A percentile compares a stretch with the other conserved stretches of the same genome.
Evolutionary conservation across 2,329 filamentous ascomycete genomes (phyloP).

Genomic region (Penicillium crustosum): DNA sequence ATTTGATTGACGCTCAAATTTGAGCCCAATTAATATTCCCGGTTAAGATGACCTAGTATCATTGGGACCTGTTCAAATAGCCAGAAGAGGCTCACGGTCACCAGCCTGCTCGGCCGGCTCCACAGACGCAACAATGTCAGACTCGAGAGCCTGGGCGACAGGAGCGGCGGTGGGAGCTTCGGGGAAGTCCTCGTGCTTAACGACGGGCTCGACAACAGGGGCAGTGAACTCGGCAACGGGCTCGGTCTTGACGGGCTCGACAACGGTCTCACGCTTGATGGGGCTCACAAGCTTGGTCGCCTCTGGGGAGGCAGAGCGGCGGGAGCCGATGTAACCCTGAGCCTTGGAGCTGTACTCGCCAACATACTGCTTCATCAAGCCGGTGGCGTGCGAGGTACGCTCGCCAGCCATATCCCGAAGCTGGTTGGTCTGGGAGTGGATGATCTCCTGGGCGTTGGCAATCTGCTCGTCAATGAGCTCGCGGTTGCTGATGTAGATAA

Average conservation of each 20-base stretch:
- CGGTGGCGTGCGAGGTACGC: conserved; percentile 59
- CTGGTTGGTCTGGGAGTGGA: conserved; percentile 60
- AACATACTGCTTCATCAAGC: conserved; percentile 58
- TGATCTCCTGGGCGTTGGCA: conserved; percentile 53
- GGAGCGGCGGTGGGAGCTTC: conserved; percentile 45
- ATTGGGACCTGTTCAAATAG: conserved; percentile 21
- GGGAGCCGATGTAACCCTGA: conserved; percentile 53
- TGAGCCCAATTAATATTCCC: background rate
- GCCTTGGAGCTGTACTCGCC: conserved; percentile 62
- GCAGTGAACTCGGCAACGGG: conserved; percentile 16
- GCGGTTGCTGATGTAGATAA: conserved; percentile 65
- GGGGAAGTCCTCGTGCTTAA: conserved; percentile 54
- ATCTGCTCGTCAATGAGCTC: conserved; percentile 63
- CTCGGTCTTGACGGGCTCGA: conserved; percentile 16
- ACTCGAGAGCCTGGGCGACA: conserved; percentile 26
- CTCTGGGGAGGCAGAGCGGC: conserved; percentile 37
- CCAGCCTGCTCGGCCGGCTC: conserved; percentile 31
- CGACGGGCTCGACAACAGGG: conserved; percentile 39
- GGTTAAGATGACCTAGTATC: background rate
- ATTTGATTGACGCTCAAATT: background rate
- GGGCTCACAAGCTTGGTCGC: conserved; percentile 28
- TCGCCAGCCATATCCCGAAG: conserved; percentile 61
- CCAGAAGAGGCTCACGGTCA: conserved; percentile 38
- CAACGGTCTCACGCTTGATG: conserved; percentile 7
- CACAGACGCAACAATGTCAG: conserved; percentile 18